Conservation (phyloP, 805 yeast species). For the Zygotorulaspora chibaensis region DNA sequence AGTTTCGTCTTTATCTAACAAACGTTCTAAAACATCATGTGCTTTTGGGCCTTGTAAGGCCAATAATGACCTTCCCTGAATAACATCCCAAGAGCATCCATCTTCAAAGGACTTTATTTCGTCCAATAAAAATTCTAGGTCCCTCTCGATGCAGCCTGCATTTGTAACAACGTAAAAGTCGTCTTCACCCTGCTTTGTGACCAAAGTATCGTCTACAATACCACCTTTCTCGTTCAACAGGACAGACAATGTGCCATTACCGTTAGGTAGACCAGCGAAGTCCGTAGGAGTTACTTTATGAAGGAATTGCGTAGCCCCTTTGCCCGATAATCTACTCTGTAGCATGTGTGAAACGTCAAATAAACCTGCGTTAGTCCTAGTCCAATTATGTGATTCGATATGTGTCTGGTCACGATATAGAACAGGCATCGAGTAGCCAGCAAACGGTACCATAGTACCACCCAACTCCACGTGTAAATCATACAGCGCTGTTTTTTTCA, state of each 20-base stretch:
- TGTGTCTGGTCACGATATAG: slow-evolving; percentile 80
- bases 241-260: slow-evolving; percentile 71
- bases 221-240: slow-evolving; percentile 75
- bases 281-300: slow-evolving; percentile 89
- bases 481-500: slow-evolving; percentile 71
- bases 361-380: slow-evolving; percentile 78
- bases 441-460: slow-evolving; percentile 92
- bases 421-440: slow-evolving; percentile 96
- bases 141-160: slow-evolving; percentile 90
- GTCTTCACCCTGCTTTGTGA: slow-evolving; percentile 66
- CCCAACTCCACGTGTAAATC: slow-evolving; percentile 73
- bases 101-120: slow-evolving; percentile 42
- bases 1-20: slow-evolving; percentile 42
- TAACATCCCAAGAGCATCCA: slow-evolving; percentile 40
- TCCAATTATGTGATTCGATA: slow-evolving; percentile 93
- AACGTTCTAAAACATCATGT: slow-evolving; percentile 56
- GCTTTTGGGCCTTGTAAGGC: slow-evolving; percentile 95
- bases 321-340: slow-evolving; percentile 77
- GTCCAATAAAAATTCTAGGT: slow-evolving; percentile 54
- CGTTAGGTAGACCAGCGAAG: slow-evolving; percentile 49
- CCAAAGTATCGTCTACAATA: slow-evolving; percentile 87
- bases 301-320: slow-evolving; percentile 60
- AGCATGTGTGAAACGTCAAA: slow-evolving; percentile 98
- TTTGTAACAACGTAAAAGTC: slow-evolving; percentile 87
- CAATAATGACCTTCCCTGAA: slow-evolving; percentile 64